Evolutionary conservation across 2,329 filamentous ascomycete species (phyloP), one percentile per base, ranked within the genome.

Genomic region (Cucurbitaria berberidis): DNA sequence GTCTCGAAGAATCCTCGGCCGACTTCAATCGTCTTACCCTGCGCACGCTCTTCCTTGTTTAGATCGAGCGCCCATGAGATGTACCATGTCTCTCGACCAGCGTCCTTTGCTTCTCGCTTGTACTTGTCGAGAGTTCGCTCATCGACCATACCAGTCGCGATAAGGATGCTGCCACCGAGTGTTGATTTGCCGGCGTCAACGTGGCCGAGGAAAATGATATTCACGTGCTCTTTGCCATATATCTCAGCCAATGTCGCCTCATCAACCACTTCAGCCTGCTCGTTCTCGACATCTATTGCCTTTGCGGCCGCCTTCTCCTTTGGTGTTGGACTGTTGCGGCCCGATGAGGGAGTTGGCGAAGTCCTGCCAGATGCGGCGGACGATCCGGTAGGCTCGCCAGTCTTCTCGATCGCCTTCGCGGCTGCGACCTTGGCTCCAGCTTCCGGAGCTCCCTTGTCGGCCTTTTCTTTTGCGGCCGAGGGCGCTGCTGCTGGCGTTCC

Each of bases 101-200:
- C 84, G 10, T 98, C 95, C 82, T 96, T 98, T 45, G 95, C 93
- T 70, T 99, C 96, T 66, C 86, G 87, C 62, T 74, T 72, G 82
- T 96, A 96, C 79, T 99, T 99, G 48, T 99, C 95, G 83, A 99
- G 86, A 30, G 95, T 99, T 74, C 95, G 87, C 78, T 99, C 92
- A 71, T 99, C 96, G n/a, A 99, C 95, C 95, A 98, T 99, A 55
- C 95, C 95, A 5, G 93, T 97, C 46, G 86, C 87, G 75, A 95
- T 96, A 13, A 99, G 82, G 59, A 99, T 96, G 46, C 90, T 90
- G 45, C 95, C 95, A 73, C 95, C 95, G 5, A 99, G 83, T 3
- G 95, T 99, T 34, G 92, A 97, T 81, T 99, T 99, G 67, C 95
- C 95, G 46, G 95, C 95, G 80, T 99, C 95, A 68, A 99, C 96